Conservation (phyloP, 1,284 basidiomycete species). For the Leccinum insolens region DNA sequence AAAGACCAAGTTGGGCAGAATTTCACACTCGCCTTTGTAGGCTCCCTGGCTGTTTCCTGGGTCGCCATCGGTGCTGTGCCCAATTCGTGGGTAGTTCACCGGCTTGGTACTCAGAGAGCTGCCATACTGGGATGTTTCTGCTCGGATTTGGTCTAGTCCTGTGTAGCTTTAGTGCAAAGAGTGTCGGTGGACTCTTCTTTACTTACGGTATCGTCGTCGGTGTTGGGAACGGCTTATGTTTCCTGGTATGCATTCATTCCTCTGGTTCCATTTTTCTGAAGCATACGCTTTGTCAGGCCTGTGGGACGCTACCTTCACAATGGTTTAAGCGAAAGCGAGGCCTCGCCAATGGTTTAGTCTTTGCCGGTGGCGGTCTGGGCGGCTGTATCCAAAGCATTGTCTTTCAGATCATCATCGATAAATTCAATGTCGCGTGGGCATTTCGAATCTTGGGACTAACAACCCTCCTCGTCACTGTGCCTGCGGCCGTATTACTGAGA, state of each 20-base stretch:
- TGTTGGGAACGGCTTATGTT: conserved; percentile 24
- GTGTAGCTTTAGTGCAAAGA: conserved; percentile 31
- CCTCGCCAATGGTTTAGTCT: conserved; percentile 38
- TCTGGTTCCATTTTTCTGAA: background rate
- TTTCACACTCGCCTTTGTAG: conserved; percentile 36
- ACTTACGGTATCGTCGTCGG: conserved; percentile 32
- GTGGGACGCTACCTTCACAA: conserved; percentile 36
- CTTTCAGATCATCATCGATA: conserved; percentile 33
- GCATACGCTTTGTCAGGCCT: conserved; percentile 19
- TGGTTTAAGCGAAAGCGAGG: conserved; percentile 37
- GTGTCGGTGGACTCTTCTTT: conserved; percentile 31
- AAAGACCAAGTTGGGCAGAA: conserved; percentile 25
- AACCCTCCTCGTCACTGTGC: conserved; percentile 32
- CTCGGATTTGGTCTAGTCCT: conserved; percentile 32
- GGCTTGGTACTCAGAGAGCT: conserved; percentile 28
- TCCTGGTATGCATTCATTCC: conserved; percentile 19
- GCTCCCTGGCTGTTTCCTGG: conserved; percentile 33
- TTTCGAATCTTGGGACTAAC: conserved; percentile 37
- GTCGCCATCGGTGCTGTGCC: conserved; percentile 33
- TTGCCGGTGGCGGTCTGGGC: conserved; percentile 37
- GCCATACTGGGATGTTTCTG: conserved; percentile 30
- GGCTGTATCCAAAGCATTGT: conserved; percentile 34
- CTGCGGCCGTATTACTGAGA: conserved; percentile 34
- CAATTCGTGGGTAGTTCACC: conserved; percentile 31
- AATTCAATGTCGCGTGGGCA: conserved; percentile 36